Evolutionary conservation across 306 rosid species (phyloP).

Genomic region (Biancaea sappan): DNA sequence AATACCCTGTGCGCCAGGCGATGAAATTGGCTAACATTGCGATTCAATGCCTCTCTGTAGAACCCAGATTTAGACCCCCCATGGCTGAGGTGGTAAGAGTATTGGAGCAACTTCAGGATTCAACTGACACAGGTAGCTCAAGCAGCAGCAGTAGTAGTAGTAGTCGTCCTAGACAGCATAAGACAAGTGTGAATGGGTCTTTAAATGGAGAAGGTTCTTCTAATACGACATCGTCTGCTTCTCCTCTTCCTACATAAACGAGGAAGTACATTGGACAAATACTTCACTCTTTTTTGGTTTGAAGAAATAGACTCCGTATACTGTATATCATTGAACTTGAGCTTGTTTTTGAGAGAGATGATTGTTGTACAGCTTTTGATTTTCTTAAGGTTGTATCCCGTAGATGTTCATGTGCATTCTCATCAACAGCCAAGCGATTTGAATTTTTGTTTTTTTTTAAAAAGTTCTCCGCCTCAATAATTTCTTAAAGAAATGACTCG

Average conservation of each 20-base stretch:
- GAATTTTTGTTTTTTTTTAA: too few species aligned
- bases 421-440: too few species aligned
- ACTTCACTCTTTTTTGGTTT: not conserved
- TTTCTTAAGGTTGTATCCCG: too few species aligned
- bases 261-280: not conserved
- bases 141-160: constrained; percentile 12
- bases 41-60: constrained; percentile 65
- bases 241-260: constrained; percentile 31
- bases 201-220: constrained; percentile 24
- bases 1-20: constrained; percentile 62
- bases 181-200: constrained; percentile 29
- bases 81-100: constrained; percentile 74
- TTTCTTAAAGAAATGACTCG: too few species aligned
- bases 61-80: constrained; percentile 74
- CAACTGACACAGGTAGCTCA: constrained; percentile 37
- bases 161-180: constrained; percentile 37
- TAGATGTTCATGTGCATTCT: too few species aligned
- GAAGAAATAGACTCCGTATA: constrained; percentile 10
- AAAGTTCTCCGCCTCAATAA: too few species aligned
- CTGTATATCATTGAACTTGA: constrained; percentile 38
- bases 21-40: constrained; percentile 70
- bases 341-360: constrained; percentile 15
- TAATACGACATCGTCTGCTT: constrained; percentile 39
- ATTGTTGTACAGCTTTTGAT: constrained; percentile 54
- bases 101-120: constrained; percentile 70